These are phyloP conservation scores for Aureobasidium namibiae DNA, from an alignment of 2,329 filamentous ascomycete species.

Conservation along the genomic window DNA sequence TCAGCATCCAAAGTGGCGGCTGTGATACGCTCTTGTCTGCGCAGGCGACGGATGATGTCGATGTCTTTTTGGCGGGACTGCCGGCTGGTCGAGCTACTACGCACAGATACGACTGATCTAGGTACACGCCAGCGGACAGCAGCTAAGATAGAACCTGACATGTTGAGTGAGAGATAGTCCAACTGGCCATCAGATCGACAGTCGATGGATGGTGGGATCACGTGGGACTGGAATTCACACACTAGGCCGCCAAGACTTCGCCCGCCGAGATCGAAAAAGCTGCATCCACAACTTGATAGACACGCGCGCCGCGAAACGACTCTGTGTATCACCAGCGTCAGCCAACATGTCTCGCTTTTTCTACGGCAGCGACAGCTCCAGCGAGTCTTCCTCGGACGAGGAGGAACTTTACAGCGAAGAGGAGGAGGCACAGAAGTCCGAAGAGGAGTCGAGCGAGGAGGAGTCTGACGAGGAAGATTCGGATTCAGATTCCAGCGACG, in stretches of 20 bases:
- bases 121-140: background rate
- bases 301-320: slow-evolving; percentile 2
- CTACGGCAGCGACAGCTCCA: slow-evolving; percentile 90
- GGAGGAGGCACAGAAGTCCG: slow-evolving; percentile 53
- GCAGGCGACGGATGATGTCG: background rate
- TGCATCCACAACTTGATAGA: background rate
- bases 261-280: too few relatives aligned
- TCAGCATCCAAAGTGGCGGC: background rate
- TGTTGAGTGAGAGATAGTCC: background rate
- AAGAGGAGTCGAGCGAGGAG: slow-evolving; percentile 49
- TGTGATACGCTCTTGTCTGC: background rate
- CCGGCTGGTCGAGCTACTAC: background rate
- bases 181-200: background rate
- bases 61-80: background rate
- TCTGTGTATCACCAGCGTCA: slow-evolving; percentile 6
- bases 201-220: background rate
- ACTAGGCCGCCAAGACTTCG: too few relatives aligned
- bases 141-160: background rate
- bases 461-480: slow-evolving; percentile 28
- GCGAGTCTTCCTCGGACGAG: slow-evolving; percentile 88
- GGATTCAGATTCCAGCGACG: slow-evolving; percentile 34
- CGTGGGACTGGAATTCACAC: too few relatives aligned
- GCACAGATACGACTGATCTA: background rate
- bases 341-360: slow-evolving; percentile 91
- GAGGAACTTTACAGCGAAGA: slow-evolving; percentile 84